Percentiles rank a stretch among this genome's conserved stretches.
These are phyloP conservation scores for Colletotrichum australisinense DNA, from an alignment of 2,329 filamentous ascomycete genomes.

Conservation along the genomic window DNA sequence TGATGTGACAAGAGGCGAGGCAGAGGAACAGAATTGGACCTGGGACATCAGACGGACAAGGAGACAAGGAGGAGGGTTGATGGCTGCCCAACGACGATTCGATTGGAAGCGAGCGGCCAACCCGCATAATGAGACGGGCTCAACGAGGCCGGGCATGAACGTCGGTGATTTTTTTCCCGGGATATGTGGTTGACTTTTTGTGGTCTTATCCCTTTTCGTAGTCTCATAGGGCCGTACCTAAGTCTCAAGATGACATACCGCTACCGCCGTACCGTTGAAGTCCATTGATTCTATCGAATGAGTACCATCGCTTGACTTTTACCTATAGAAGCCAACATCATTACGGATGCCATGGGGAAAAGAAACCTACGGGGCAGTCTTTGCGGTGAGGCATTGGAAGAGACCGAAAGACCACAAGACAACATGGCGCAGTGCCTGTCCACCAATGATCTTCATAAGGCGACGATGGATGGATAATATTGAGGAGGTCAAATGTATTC, in stretches of 20 bases:
- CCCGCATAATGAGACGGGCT: slow-evolving; percentile 20
- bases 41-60: slow-evolving; percentile 25
- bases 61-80: slow-evolving; percentile 27
- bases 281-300: background rate
- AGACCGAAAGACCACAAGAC: background rate
- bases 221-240: background rate
- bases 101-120: slow-evolving; percentile 24
- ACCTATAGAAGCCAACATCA: background rate
- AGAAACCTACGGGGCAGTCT: background rate
- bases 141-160: slow-evolving; percentile 29
- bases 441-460: background rate
- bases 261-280: background rate
- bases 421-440: background rate
- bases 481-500: background rate
- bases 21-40: background rate
- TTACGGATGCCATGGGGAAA: too few species aligned
- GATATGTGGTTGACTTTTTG: slow-evolving; percentile 11
- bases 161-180: slow-evolving; percentile 27
- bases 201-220: slow-evolving; percentile 15
- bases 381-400: background rate
- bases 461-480: background rate
- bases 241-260: background rate
- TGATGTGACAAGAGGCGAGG: slow-evolving; percentile 12
- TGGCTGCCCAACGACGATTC: slow-evolving; percentile 37
- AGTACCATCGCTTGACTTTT: background rate